Evolutionary conservation across 495 filamentous ascomycete species (phyloP).

Genomic region (Aspergillus kassunensis): DNA sequence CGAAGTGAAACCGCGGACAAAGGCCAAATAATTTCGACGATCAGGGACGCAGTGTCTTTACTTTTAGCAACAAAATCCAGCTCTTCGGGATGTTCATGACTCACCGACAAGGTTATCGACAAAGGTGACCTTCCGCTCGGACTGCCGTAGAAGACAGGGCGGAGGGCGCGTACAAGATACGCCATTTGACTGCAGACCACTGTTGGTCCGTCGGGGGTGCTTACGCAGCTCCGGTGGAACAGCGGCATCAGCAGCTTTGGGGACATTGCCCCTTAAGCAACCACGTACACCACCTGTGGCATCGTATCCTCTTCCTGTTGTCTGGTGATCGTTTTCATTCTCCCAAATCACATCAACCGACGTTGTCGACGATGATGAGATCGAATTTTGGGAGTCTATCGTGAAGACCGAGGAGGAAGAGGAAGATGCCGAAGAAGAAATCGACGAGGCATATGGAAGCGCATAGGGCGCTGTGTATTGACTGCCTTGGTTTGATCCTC

Average conservation of each 20-base stretch:
- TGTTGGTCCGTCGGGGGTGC: slow-evolving; percentile 75
- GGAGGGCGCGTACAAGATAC: slow-evolving; percentile 61
- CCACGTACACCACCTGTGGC: slow-evolving; percentile 23
- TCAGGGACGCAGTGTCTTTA: slow-evolving; percentile 93
- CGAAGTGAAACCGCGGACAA: slow-evolving; percentile 47
- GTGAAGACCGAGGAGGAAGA: slow-evolving; percentile 80
- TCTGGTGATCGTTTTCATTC: slow-evolving; percentile 37
- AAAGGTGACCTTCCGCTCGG: slow-evolving; percentile 90
- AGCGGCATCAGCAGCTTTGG: slow-evolving; percentile 38
- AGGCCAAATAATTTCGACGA: slow-evolving; percentile 98
- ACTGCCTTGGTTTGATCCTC: slow-evolving; percentile 37
- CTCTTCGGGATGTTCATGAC: slow-evolving; percentile 26
- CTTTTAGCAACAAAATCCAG: slow-evolving; percentile 15
- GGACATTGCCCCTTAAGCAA: slow-evolving; percentile 25
- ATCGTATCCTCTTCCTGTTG: slow-evolving; percentile 24
- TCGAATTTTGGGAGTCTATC: slow-evolving; percentile 56
- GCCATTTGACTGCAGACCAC: slow-evolving; percentile 34
- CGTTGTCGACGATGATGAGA: slow-evolving; percentile 44
- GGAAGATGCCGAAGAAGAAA: slow-evolving; percentile 69
- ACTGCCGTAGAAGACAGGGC: slow-evolving; percentile 80
- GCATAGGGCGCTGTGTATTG: slow-evolving; percentile 37
- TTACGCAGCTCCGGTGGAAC: slow-evolving; percentile 67
- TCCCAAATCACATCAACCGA: slow-evolving; percentile 49
- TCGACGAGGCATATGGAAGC: slow-evolving; percentile 62
- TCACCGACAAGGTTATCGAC: slow-evolving; percentile 99